Evolutionary conservation across 352 stramenopile species (phyloP), one percentile per base, ranked within the genome.

Genomic region (Pythium sp.): DNA sequence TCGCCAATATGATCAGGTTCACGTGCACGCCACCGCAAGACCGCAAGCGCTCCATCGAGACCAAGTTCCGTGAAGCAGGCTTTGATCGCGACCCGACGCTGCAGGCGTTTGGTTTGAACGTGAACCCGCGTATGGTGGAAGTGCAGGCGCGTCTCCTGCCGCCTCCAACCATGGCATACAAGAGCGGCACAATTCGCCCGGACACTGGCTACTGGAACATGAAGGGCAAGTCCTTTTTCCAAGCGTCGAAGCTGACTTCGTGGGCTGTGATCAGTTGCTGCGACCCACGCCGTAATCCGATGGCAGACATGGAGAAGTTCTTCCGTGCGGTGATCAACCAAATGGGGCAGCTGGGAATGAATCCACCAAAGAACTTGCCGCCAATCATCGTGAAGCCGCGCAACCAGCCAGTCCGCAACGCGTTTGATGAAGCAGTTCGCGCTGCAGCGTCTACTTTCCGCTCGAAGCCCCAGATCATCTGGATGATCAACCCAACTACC

Each of bases 1-100:
- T 92, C 11, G 80, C 85, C 22, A 90, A 94, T 47, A 94, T 96
- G 82, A 96, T 95, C 47, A 58, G 66, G 1, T 87, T 91, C 56
- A 89, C 85, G 26, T 81, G 73, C 51, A 91, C 75, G n/a, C 69
- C 69, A 2, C 85, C 85, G 1, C 68, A 87, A 22, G 66, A 87
- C 9, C 82, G 85, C 43, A 90, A 90, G 68, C 71, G 65, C 11
- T 62, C 79, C 24, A 91, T 93, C 47, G 82, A 91, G 59, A 55
- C 77, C 56, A 85, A 86, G 55, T 77, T 93, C 58, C 72, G 64
- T 2, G 81, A 88, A 28, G 85, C 85, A 1, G 72, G 78, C 2
- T 93, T 93, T 36, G 72, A 69, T 41, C 72, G 69, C 9, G 85
- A 93, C 60, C 72, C 83, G 9, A 80, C 69, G 14, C 63, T 91